Evolutionary conservation across 2,329 filamentous ascomycete species (phyloP), one percentile per base, ranked within the genome.

Genomic region (Lasiodiplodia hormozganensis): DNA sequence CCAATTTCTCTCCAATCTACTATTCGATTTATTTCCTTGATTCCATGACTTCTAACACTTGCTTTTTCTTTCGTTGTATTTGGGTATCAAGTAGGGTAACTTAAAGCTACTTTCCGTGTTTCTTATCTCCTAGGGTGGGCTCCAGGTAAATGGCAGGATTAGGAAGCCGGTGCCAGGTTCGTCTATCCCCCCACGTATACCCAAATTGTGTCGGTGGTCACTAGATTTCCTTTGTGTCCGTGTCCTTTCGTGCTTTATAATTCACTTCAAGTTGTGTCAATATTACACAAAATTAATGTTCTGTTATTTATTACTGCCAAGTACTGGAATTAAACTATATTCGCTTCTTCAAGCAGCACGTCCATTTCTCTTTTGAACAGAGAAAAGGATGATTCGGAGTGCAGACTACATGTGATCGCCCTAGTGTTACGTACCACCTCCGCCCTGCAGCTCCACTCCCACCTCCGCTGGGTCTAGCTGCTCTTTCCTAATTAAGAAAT

Each of bases 161-260:
- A 52, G 60, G 60, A 36, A n/a, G 43, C 47, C 47, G 60, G 47
- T 52, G 38, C 51, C 40, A 51, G 47, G 47, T 51, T 49, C 60
- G 31, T 64, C 51, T 64, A 40, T n/a, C 31, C 5, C 56, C 60
- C 60, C 28, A 64, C 18, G 51, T 47, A 64, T 64, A 64, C 60
- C 60, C 60, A 64, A 52, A 64, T 64, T 64, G 60, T 38, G 28
- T 43, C 23, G 60, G 58, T 62, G 58, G 43, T 49, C 34, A 28
- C 47, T 64, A 64, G 60, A 64, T 64, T 64, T 64, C 60, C 43
- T 64, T 64, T 64, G 60, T 64, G 28, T 34, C 16, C n/a, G 14
- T 51, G 40, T 31, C 28, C 4, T n/a, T 31, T 38, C 31, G 25
- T 52, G 60, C 28, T 52, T 64, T 38, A 11, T 31, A 40, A 56